Percentiles rank a stretch among this genome's conserved stretches.
These are phyloP conservation scores for Seminavis robusta DNA, from an alignment of 108 stramenopile species.

Conservation along the genomic window DNA sequence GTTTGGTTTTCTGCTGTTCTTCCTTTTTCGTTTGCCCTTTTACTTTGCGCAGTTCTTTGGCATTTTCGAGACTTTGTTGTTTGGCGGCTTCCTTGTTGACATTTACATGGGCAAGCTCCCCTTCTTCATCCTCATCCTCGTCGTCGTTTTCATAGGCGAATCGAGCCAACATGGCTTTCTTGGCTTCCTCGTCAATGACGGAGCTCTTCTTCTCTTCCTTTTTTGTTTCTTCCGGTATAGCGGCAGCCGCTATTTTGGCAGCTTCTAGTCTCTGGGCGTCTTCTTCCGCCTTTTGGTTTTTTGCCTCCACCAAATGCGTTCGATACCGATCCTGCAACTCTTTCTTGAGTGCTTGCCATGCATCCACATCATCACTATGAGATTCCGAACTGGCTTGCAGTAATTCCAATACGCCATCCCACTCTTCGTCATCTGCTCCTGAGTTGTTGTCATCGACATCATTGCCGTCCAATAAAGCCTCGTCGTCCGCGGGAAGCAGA, in stretches of 20 bases:
- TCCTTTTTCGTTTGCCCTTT: conserved; percentile 61
- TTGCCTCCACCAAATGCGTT: conserved; percentile 22
- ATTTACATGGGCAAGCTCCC: conserved; percentile 1
- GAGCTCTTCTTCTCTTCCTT: conserved; percentile 12
- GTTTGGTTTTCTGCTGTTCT: conserved; percentile 68
- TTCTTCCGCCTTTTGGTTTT: conserved; percentile 25
- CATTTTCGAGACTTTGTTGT: conserved; percentile 22
- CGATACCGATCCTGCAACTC: conserved; percentile 35
- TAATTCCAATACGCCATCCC: conserved; percentile 60
- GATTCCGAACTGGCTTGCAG: conserved; percentile 66
- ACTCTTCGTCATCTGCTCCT: conserved; percentile 39
- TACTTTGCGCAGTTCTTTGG: conserved; percentile 30
- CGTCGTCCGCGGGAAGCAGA: conserved; percentile 16
- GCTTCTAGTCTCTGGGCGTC: conserved; percentile 28
- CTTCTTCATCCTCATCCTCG: conserved; percentile 34
- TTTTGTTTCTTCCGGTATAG: conserved; percentile 17
- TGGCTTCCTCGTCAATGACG: conserved; percentile 52
- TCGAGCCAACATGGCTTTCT: conserved; percentile 62
- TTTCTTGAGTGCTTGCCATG: conserved; percentile 46
- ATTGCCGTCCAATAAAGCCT: not conserved
- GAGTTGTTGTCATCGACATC: conserved; percentile 23
- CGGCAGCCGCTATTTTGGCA: not conserved
- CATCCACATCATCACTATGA: conserved; percentile 50
- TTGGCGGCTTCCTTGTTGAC: conserved; percentile 56
- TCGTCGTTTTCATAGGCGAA: conserved; percentile 77